phyloP scores from a whole-genome alignment of 352 stramenopile genomes.

The Phytophthora podocarpi region DNA sequence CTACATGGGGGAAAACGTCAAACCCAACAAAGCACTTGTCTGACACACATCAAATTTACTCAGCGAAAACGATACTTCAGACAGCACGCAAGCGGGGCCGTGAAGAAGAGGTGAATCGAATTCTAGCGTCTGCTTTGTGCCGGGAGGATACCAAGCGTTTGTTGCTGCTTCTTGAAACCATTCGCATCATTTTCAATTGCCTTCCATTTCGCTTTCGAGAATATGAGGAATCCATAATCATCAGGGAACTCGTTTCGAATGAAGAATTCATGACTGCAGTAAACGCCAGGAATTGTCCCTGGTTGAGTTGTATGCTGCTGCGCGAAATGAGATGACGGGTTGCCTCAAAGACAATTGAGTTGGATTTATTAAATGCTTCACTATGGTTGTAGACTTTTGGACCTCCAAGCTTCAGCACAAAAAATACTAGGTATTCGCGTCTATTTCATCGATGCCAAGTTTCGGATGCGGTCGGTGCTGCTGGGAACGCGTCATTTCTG shows the following conservation, averaged over 20 bases:
- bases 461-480: neutral
- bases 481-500: neutral
- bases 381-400: neutral
- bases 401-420: neutral
- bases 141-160: neutral
- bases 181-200: constrained; percentile 2
- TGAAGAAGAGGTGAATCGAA: neutral
- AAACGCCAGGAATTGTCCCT: neutral
- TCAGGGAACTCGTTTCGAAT: neutral
- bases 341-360: neutral
- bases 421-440: constrained; percentile 1
- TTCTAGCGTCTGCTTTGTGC: neutral
- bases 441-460: constrained; percentile 2
- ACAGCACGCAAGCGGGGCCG: neutral
- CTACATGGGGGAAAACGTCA: neutral
- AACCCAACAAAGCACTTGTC: neutral
- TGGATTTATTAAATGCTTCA: neutral
- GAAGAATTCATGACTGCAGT: neutral
- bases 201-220: constrained; percentile 3
- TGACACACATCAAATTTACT: no score
- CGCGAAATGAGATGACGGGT: neutral
- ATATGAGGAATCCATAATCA: constrained; percentile 1
- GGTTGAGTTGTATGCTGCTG: neutral
- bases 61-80: neutral
- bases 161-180: neutral